A percentile compares a stretch with the other conserved stretches of the same genome.
phyloP scores from a whole-genome alignment of 148 eudicot species.

The Camellia sinensis region DNA sequence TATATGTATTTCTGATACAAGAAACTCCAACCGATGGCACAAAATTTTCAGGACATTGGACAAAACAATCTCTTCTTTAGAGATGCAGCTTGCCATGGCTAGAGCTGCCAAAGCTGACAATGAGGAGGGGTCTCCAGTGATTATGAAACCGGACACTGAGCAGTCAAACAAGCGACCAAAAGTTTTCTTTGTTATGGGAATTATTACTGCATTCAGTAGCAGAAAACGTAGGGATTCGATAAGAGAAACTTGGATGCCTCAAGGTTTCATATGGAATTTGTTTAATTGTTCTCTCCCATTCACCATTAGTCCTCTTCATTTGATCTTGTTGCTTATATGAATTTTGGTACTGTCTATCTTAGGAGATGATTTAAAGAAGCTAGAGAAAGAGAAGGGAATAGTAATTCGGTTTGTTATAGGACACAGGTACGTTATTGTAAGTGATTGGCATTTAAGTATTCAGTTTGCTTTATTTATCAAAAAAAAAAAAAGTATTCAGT shows the following conservation, averaged over 20 bases:
- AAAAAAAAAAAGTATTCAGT: background rate
- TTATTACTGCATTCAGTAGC: constrained; percentile 78
- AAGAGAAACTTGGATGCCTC: constrained; percentile 78
- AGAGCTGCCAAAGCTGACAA: constrained; percentile 45
- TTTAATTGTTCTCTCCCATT: background rate
- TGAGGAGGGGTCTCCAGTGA: constrained; percentile 23
- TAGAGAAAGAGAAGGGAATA: constrained; percentile 75
- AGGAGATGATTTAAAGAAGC: constrained; percentile 53
- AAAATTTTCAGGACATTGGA: constrained; percentile 53
- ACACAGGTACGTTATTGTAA: constrained; percentile 48
- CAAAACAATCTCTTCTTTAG: constrained; percentile 60
- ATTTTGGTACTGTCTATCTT: background rate
- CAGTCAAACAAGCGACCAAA: constrained; percentile 39
- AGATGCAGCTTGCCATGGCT: constrained; percentile 59
- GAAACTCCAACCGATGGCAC: constrained; percentile 4
- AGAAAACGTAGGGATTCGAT: constrained; percentile 77
- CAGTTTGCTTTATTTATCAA: background rate
- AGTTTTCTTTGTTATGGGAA: constrained; percentile 72
- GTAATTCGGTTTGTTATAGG: constrained; percentile 75
- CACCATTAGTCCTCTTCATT: background rate
- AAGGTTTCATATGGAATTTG: constrained; percentile 35
- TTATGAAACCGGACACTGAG: constrained; percentile 17
- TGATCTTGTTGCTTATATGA: background rate
- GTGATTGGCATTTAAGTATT: background rate
- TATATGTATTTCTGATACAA: background rate